phyloP scores from a whole-genome alignment of 2,329 filamentous ascomycete genomes.

The Periglandula ipomoeae region DNA sequence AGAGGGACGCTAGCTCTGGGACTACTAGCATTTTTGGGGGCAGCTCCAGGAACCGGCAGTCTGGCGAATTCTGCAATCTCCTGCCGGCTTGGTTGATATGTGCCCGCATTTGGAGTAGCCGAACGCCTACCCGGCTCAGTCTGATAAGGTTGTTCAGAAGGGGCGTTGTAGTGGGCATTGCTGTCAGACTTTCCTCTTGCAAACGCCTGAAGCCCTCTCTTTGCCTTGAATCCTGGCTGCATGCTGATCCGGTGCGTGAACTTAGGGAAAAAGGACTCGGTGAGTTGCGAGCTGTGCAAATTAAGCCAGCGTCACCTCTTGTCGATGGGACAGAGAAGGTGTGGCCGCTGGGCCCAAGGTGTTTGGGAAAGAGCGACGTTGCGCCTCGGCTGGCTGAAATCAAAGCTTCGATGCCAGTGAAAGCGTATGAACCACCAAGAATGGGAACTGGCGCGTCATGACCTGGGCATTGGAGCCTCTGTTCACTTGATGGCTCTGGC shows the following conservation, averaged over 20 bases:
- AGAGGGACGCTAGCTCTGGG: slow-evolving; percentile 3
- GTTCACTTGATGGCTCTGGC: background rate
- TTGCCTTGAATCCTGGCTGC: slow-evolving; percentile 22
- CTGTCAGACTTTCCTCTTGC: slow-evolving; percentile 18
- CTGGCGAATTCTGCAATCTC: slow-evolving; percentile 24
- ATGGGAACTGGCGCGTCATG: background rate
- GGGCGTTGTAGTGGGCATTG: slow-evolving; percentile 14
- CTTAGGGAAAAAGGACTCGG: too few species aligned
- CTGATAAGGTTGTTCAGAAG: slow-evolving; percentile 11
- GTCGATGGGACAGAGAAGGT: background rate
- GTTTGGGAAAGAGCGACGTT: slow-evolving; percentile 1
- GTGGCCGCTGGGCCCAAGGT: background rate
- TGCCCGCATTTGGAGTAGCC: slow-evolving; percentile 11
- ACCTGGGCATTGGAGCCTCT: background rate
- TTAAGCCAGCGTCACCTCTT: background rate
- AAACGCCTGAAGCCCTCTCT: slow-evolving; percentile 23
- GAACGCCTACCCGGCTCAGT: slow-evolving; percentile 11
- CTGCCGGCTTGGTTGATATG: slow-evolving; percentile 16
- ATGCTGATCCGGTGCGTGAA: slow-evolving; percentile 15
- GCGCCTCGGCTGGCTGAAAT: too few species aligned
- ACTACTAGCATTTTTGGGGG: slow-evolving; percentile 9
- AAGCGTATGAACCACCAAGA: background rate
- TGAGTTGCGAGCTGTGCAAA: background rate
- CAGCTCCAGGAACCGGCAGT: slow-evolving; percentile 24
- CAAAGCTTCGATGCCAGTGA: background rate